Evolutionary conservation across 768 basidiomycete species (phyloP).

Genomic region (Gautieria morchelliformis): DNA sequence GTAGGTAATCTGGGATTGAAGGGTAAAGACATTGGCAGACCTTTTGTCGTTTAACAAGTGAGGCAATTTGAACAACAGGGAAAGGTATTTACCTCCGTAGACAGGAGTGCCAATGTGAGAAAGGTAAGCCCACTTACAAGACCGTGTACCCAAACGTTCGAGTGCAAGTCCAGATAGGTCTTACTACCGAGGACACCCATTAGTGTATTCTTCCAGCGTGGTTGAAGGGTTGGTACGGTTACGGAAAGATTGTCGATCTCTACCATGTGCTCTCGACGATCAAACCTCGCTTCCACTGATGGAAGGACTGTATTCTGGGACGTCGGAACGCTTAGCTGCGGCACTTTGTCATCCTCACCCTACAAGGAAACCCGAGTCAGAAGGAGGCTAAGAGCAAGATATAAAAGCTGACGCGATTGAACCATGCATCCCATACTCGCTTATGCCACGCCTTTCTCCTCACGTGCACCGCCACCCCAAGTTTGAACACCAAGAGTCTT

Average conservation of each 20-base stretch:
- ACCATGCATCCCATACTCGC: neutral
- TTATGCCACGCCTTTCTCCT: neutral
- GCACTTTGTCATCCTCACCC: neutral
- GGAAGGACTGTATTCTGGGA: neutral
- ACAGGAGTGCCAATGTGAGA: neutral
- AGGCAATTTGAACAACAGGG: no score
- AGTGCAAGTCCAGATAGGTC: neutral
- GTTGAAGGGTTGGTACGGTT: neutral
- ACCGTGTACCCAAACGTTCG: constrained; percentile 1
- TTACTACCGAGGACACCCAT: neutral
- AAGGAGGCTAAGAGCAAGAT: neutral
- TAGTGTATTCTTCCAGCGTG: neutral
- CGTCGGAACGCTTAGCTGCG: neutral
- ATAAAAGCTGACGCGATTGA: neutral
- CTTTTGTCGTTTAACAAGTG: neutral
- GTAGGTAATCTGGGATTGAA: constrained; percentile 1
- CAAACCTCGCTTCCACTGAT: neutral
- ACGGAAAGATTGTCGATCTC: neutral
- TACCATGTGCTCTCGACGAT: neutral
- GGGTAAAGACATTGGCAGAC: constrained; percentile 1
- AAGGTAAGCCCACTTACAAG: constrained; percentile 1
- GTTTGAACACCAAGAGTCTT: neutral
- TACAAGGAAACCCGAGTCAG: neutral
- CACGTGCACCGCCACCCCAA: neutral
- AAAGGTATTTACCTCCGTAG: neutral